Evolutionary conservation across 2,329 filamentous ascomycete genomes (phyloP).

Genomic region (Aaosphaeria pasadenensis): DNA sequence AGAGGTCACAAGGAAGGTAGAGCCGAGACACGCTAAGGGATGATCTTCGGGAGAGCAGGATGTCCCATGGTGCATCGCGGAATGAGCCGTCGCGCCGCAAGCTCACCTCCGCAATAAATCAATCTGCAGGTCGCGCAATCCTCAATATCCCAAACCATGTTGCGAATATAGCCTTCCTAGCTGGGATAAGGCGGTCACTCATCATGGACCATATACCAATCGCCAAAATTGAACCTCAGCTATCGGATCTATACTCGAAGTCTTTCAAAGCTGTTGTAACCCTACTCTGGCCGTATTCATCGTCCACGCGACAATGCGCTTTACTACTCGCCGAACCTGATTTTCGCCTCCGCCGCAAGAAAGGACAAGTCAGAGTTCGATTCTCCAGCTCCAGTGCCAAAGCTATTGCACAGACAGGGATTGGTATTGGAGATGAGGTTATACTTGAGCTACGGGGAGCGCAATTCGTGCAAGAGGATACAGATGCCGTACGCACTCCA

Average conservation of each 20-base stretch:
- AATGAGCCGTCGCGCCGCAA: too few species aligned
- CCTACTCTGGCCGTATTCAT: conserved; percentile 88
- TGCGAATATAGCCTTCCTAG: background rate
- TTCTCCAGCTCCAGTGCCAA: conserved; percentile 71
- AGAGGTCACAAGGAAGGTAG: too few species aligned
- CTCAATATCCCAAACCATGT: too few species aligned
- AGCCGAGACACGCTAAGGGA: too few species aligned
- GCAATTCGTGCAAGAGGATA: conserved; percentile 58
- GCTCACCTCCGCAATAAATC: too few species aligned
- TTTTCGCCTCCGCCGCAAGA: conserved; percentile 71
- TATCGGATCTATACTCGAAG: conserved; percentile 26
- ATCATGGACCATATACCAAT: conserved; percentile 31
- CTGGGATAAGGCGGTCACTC: background rate
- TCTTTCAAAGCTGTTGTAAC: conserved; percentile 70
- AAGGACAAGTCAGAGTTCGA: conserved; percentile 77
- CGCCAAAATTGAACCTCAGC: conserved; percentile 28
- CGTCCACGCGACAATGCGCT: conserved; percentile 68
- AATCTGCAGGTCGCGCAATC: too few species aligned
- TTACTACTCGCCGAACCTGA: conserved; percentile 83
- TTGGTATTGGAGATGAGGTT: conserved; percentile 78
- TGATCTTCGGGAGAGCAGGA: too few species aligned
- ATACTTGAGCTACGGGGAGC: conserved; percentile 67
- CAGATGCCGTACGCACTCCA: conserved; percentile 51
- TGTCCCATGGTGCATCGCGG: too few species aligned
- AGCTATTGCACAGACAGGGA: conserved; percentile 61